Percentiles rank a stretch among this genome's conserved stretches.
phyloP scores from a whole-genome alignment of 2,329 filamentous ascomycete species.

The Pleomassaria siparia region DNA sequence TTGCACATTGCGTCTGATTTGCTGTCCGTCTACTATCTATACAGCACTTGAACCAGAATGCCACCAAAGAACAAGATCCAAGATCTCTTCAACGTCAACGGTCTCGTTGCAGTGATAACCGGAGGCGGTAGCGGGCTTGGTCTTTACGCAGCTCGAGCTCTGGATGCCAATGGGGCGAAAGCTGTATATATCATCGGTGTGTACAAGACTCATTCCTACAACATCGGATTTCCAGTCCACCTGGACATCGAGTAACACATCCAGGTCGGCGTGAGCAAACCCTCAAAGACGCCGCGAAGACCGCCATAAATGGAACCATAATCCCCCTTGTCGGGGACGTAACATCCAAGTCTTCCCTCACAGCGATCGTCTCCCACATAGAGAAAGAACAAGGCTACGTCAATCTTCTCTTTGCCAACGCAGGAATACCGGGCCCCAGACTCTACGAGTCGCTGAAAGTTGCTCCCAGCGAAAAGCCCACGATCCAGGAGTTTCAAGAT shows the following conservation, averaged over 20 bases:
- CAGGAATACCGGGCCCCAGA: constrained; percentile 11
- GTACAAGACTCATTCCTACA: too few species aligned
- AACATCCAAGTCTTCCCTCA: constrained; percentile 14
- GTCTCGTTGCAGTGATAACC: constrained; percentile 21
- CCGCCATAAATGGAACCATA: constrained; percentile 9
- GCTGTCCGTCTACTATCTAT: too few species aligned
- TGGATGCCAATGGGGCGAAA: constrained; percentile 20
- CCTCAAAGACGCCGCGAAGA: too few species aligned
- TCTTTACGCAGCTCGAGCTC: constrained; percentile 22
- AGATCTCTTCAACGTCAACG: constrained; percentile 19
- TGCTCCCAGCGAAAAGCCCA: too few species aligned
- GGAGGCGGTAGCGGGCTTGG: constrained; percentile 26
- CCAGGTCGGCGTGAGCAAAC: too few species aligned
- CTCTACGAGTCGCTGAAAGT: too few species aligned
- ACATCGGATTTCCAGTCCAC: too few species aligned
- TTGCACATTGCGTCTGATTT: too few species aligned
- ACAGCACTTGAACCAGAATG: too few species aligned
- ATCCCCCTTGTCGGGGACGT: constrained; percentile 15
- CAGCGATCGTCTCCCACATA: constrained; percentile 7
- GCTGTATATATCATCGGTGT: constrained; percentile 25
- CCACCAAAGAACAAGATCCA: too few species aligned
- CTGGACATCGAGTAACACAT: too few species aligned
- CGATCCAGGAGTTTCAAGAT: too few species aligned
- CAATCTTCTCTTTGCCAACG: constrained; percentile 16
- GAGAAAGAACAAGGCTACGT: constrained; percentile 12